Conservation (phyloP, 495 filamentous ascomycete genomes). For the Patellaria atrata region DNA sequence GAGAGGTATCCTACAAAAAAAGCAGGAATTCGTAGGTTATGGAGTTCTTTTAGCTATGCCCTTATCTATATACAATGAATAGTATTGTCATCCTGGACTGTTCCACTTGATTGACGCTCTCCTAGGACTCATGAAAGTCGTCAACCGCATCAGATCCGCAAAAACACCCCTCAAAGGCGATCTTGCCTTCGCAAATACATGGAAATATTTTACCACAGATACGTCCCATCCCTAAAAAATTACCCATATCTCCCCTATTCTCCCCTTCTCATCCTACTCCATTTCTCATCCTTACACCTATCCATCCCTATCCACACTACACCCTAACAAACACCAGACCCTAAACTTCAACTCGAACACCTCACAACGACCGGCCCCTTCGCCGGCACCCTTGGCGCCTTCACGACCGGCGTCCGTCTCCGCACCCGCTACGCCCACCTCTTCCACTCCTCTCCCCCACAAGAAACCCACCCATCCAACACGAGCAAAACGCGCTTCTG, state of each 20-base stretch:
- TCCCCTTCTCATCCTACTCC: neutral
- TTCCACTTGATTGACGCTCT: too few species aligned
- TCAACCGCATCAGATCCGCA: slow-evolving; percentile 31
- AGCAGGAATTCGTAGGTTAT: slow-evolving; percentile 36
- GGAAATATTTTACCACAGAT: slow-evolving; percentile 39
- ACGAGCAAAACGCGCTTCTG: slow-evolving; percentile 30
- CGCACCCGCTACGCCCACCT: slow-evolving; percentile 40
- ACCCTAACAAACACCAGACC: slow-evolving; percentile 13
- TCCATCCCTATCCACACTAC: neutral
- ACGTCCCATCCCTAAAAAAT: slow-evolving; percentile 1
- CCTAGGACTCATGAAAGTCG: slow-evolving; percentile 39
- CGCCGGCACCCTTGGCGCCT: slow-evolving; percentile 39
- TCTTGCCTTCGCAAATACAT: slow-evolving; percentile 40
- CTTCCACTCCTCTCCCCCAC: too few species aligned
- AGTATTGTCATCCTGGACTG: slow-evolving; percentile 4
- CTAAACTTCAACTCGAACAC: slow-evolving; percentile 32
- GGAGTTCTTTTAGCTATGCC: slow-evolving; percentile 1
- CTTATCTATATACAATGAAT: neutral
- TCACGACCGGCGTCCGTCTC: slow-evolving; percentile 42
- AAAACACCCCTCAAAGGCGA: slow-evolving; percentile 33
- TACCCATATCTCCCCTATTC: neutral
- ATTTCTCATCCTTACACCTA: neutral
- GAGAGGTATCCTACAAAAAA: slow-evolving; percentile 43
- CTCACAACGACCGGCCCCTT: slow-evolving; percentile 45
- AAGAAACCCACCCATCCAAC: slow-evolving; percentile 4